A percentile compares a stretch with the other conserved stretches of the same genome.
phyloP scores from a whole-genome alignment of 2,329 filamentous ascomycete genomes.

The Botrytis fragariae region DNA sequence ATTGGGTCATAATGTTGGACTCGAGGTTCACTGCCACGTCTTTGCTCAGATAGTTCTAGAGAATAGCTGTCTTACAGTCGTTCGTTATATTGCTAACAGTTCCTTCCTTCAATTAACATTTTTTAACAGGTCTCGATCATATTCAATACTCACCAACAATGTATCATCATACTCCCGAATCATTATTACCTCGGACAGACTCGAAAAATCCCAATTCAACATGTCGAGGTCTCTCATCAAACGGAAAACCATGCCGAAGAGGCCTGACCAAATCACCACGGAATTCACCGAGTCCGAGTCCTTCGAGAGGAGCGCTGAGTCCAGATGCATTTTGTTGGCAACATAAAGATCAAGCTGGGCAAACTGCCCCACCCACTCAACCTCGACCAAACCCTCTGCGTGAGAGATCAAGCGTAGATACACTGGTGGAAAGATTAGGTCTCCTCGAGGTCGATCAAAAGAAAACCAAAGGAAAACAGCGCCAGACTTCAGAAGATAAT shows the following conservation, averaged over 20 bases:
- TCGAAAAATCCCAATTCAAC: constrained; percentile 81
- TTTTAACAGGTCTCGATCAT: constrained; percentile 2
- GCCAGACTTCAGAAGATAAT: constrained; percentile 20
- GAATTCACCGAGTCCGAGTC: constrained; percentile 34
- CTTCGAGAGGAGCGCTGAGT: constrained; percentile 29
- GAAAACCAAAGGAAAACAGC: constrained; percentile 29
- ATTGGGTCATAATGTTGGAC: constrained; percentile 19
- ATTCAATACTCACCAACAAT: constrained; percentile 42
- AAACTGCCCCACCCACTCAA: constrained; percentile 36
- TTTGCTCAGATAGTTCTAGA: neutral
- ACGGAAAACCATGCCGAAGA: constrained; percentile 80
- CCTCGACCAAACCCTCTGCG: constrained; percentile 36
- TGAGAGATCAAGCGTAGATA: constrained; percentile 78
- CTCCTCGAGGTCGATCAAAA: constrained; percentile 57
- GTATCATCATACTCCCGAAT: constrained; percentile 75
- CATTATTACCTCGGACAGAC: constrained; percentile 73
- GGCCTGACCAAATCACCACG: constrained; percentile 51
- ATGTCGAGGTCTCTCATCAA: constrained; percentile 81
- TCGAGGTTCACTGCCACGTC: constrained; percentile 20
- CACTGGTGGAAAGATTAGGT: constrained; percentile 75
- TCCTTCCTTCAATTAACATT: constrained; percentile 1
- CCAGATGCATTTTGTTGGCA: constrained; percentile 76
- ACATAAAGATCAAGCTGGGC: constrained; percentile 74
- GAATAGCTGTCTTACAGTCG: neutral
- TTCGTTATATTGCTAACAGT: constrained; percentile 16